Conservation (phyloP, 2,329 filamentous ascomycete species). For the Cercospora sp. region DNA sequence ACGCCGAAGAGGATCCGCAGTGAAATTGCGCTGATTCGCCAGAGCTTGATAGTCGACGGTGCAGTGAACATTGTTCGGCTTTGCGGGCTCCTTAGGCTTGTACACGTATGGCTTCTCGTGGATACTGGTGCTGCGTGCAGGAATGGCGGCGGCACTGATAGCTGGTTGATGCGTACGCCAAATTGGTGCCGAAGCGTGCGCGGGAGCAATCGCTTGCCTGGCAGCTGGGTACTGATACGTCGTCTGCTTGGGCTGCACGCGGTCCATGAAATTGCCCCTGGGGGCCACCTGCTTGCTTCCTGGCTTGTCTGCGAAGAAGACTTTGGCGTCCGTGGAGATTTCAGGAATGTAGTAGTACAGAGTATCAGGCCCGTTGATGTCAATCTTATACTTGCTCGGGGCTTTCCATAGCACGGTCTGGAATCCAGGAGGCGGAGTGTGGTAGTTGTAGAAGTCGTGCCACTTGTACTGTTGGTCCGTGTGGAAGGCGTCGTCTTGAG, state of each 20-base stretch:
- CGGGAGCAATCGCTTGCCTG: conserved; percentile 29
- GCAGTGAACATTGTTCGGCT: conserved; percentile 30
- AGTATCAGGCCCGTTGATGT: conserved; percentile 70
- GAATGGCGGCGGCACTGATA: conserved; percentile 16
- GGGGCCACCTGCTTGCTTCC: conserved; percentile 61
- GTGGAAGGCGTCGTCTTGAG: conserved; percentile 50
- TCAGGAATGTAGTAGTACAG: conserved; percentile 87
- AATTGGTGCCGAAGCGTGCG: conserved; percentile 24
- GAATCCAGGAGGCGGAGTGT: conserved; percentile 43
- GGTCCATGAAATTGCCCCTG: conserved; percentile 71
- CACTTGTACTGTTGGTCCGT: conserved; percentile 50
- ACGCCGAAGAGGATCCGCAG: conserved; percentile 29
- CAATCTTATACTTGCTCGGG: conserved; percentile 63
- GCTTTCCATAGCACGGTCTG: conserved; percentile 41
- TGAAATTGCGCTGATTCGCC: conserved; percentile 34
- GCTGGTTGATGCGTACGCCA: conserved; percentile 20
- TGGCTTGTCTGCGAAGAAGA: conserved; percentile 84
- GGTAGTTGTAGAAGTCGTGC: conserved; percentile 69
- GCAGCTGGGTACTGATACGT: conserved; percentile 27
- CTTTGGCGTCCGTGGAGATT: conserved; percentile 83
- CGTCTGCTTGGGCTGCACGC: conserved; percentile 50
- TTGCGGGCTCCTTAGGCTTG: conserved; percentile 39
- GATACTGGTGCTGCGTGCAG: conserved; percentile 20
- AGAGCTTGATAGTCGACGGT: conserved; percentile 36
- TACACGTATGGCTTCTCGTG: conserved; percentile 41